Conservation (phyloP, 306 rosid genomes). For the Lathyrus oleraceus region DNA sequence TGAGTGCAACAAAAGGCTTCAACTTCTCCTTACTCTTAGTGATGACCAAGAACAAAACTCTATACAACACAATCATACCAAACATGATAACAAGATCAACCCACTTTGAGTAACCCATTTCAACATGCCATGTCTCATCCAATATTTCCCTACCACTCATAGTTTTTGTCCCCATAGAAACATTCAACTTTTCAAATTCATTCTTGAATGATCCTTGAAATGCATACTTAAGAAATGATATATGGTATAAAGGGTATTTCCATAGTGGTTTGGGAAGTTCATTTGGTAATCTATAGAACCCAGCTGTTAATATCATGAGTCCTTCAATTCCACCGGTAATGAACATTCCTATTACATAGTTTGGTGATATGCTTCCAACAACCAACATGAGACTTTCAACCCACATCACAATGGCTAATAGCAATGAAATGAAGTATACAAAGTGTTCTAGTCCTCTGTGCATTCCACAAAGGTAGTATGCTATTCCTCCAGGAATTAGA, state of each 20-base stretch:
- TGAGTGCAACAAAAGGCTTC: conserved; percentile 32
- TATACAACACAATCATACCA: conserved; percentile 58
- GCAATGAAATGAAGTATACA: conserved; percentile 31
- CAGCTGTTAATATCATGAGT: conserved; percentile 62
- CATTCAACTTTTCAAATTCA: conserved; percentile 50
- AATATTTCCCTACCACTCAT: conserved; percentile 45
- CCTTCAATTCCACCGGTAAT: conserved; percentile 67
- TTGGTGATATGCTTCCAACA: conserved; percentile 60
- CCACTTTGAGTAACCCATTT: conserved; percentile 69
- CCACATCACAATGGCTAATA: conserved; percentile 49
- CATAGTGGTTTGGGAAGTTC: conserved; percentile 53
- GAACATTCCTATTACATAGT: conserved; percentile 62
- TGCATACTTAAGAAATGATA: conserved; percentile 60
- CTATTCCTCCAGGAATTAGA: conserved; percentile 56
- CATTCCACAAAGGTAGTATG: conserved; percentile 54
- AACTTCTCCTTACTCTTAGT: conserved; percentile 52
- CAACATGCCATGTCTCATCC: conserved; percentile 39
- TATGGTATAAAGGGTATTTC: conserved; percentile 57
- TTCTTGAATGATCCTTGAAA: conserved; percentile 69
- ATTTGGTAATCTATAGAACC: conserved; percentile 55
- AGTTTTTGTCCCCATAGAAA: not conserved
- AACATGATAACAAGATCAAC: conserved; percentile 56
- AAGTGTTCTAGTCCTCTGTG: conserved; percentile 50
- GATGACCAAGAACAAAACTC: conserved; percentile 50
- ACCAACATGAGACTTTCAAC: conserved; percentile 77